Conservation (phyloP, 139 green algal species). For the Desmodesmus armatus region DNA sequence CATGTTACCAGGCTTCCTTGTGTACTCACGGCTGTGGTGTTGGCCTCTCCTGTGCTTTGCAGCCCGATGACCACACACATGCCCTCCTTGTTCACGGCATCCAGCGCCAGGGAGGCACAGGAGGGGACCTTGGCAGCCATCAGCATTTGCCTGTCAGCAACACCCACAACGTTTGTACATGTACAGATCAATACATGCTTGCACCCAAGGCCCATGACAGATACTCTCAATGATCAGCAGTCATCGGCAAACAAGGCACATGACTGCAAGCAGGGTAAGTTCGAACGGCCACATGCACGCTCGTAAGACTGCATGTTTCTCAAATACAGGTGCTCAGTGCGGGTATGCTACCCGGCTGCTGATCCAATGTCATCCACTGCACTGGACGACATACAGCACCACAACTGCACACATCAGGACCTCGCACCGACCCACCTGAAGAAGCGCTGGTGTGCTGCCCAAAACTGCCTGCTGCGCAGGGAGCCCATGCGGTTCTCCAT, state of each 20-base stretch:
- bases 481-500: background rate
- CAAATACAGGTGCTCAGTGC: too few species aligned
- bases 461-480: slow-evolving; percentile 8
- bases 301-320: too few species aligned
- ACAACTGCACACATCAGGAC: background rate
- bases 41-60: slow-evolving; percentile 89
- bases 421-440: slow-evolving; percentile 42
- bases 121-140: slow-evolving; percentile 82
- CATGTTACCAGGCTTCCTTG: too few species aligned
- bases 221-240: background rate
- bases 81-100: slow-evolving; percentile 67
- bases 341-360: too few species aligned
- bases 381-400: too few species aligned
- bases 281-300: too few species aligned
- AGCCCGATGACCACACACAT: slow-evolving; percentile 87
- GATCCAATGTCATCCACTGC: too few species aligned
- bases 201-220: background rate
- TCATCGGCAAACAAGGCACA: background rate
- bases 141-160: slow-evolving; percentile 73
- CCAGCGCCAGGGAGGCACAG: slow-evolving; percentile 67
- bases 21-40: slow-evolving; percentile 55
- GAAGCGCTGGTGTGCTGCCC: slow-evolving; percentile 64
- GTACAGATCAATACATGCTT: too few species aligned
- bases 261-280: background rate
- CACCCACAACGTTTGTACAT: background rate